Conservation (phyloP, 106 monocot genomes). For the Phalaenopsis aphrodite region DNA sequence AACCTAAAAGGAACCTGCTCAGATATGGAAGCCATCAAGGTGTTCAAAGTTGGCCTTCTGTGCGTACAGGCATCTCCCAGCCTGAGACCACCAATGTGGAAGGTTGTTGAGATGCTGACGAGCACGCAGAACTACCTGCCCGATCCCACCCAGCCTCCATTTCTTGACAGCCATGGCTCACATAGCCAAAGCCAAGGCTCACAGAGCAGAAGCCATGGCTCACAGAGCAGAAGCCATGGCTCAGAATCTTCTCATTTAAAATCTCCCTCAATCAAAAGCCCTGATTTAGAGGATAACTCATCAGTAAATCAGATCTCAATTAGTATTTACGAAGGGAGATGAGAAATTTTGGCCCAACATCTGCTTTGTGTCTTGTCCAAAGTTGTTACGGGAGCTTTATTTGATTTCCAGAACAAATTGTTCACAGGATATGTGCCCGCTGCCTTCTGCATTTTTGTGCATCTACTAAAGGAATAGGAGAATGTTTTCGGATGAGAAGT, state of each 20-base stretch:
- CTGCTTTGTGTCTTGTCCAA: not conserved
- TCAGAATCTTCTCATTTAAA: not conserved
- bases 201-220: not conserved
- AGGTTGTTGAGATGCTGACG: conserved; percentile 3
- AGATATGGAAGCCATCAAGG: conserved; percentile 1
- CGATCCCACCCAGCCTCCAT: not conserved
- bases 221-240: not conserved
- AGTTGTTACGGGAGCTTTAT: not conserved
- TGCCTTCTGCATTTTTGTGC: not conserved
- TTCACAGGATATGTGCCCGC: not conserved
- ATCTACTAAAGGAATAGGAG: not conserved
- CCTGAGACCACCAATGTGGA: conserved; percentile 7
- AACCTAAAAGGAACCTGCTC: not conserved
- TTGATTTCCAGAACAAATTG: not conserved
- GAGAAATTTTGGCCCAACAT: not conserved
- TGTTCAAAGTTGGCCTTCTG: not conserved
- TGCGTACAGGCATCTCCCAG: conserved; percentile 5
- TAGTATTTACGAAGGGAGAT: not conserved
- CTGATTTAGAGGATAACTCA: not conserved
- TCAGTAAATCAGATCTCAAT: not conserved
- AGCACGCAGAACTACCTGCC: not conserved
- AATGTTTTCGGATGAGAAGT: too few relatives aligned
- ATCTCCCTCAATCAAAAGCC: not conserved
- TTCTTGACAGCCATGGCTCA: not conserved
- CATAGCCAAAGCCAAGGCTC: not conserved